Percentiles rank a stretch among this genome's conserved stretches.
phyloP scores from a whole-genome alignment of 2,329 filamentous ascomycete species.

The Polychaeton citri region DNA sequence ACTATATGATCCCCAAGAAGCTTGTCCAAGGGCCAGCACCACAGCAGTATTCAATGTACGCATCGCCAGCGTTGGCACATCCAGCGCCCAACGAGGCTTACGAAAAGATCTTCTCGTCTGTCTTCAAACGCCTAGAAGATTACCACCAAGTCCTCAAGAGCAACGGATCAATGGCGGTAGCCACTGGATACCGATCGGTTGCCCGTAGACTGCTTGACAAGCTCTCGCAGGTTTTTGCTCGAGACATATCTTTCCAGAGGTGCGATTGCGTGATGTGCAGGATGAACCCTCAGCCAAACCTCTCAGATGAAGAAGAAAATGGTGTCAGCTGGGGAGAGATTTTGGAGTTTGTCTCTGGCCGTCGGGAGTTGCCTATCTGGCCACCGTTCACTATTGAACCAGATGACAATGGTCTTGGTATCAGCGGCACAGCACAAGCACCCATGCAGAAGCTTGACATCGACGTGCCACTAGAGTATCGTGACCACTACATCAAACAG shows the following conservation, averaged over 20 bases:
- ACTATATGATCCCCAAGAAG: conserved; percentile 56
- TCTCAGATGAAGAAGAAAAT: conserved; percentile 41
- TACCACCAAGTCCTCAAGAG: conserved; percentile 70
- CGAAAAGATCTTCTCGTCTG: conserved; percentile 59
- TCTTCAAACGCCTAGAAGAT: conserved; percentile 71
- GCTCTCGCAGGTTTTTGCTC: conserved; percentile 83
- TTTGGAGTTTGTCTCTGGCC: conserved; percentile 79
- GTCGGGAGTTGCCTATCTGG: conserved; percentile 75
- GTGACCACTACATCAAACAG: conserved; percentile 82
- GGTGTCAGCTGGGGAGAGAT: conserved; percentile 94
- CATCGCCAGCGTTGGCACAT: conserved; percentile 36
- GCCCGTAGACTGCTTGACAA: conserved; percentile 79
- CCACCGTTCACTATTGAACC: conserved; percentile 65
- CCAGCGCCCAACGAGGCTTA: conserved; percentile 21
- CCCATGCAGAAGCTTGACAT: conserved; percentile 75
- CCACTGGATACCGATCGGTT: conserved; percentile 90
- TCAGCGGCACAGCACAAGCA: conserved; percentile 38
- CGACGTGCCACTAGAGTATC: conserved; percentile 85
- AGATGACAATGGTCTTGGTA: conserved; percentile 42
- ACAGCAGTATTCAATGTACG: conserved; percentile 45
- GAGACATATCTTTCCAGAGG: conserved; percentile 77
- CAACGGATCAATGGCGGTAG: conserved; percentile 83
- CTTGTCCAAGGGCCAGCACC: conserved; percentile 49
- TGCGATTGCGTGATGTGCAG: conserved; percentile 80
- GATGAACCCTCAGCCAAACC: conserved; percentile 22